These are phyloP conservation scores for Crotalaria pallida DNA, from an alignment of 306 rosid genomes.

Conservation along the genomic window DNA sequence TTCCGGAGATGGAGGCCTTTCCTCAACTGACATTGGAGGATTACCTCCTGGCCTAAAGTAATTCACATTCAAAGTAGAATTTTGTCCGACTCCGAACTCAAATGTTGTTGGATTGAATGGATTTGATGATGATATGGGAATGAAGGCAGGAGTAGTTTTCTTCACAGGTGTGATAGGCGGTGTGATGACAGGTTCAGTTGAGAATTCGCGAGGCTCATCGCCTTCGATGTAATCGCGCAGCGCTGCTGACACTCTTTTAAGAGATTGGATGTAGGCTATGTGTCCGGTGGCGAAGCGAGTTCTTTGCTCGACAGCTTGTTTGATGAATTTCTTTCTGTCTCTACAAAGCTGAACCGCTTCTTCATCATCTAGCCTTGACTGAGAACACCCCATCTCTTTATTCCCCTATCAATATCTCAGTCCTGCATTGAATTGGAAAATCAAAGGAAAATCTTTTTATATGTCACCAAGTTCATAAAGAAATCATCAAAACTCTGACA, in stretches of 20 bases:
- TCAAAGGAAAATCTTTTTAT: constrained; percentile 35
- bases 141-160: constrained; percentile 39
- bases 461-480: constrained; percentile 62
- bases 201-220: constrained; percentile 65
- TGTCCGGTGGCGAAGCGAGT: constrained; percentile 64
- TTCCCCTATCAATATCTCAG: constrained; percentile 38
- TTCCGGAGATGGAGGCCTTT: constrained; percentile 67
- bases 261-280: constrained; percentile 59
- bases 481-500: constrained; percentile 25
- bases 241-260: constrained; percentile 66
- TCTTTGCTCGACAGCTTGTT: constrained; percentile 72
- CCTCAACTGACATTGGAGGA: constrained; percentile 60
- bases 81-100: constrained; percentile 43
- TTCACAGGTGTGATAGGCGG: constrained; percentile 50
- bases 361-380: constrained; percentile 74
- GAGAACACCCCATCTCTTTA: constrained; percentile 79
- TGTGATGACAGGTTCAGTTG: constrained; percentile 46
- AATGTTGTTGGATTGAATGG: constrained; percentile 36
- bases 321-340: constrained; percentile 68
- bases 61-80: constrained; percentile 45
- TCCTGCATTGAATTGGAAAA: constrained; percentile 48
- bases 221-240: constrained; percentile 72
- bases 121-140: constrained; percentile 59
- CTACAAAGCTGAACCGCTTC: constrained; percentile 79
- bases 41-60: constrained; percentile 70